A percentile compares a stretch with the other conserved stretches of the same genome.
Conservation (phyloP, 768 basidiomycete species). For the Botryobasidium botryosum region DNA sequence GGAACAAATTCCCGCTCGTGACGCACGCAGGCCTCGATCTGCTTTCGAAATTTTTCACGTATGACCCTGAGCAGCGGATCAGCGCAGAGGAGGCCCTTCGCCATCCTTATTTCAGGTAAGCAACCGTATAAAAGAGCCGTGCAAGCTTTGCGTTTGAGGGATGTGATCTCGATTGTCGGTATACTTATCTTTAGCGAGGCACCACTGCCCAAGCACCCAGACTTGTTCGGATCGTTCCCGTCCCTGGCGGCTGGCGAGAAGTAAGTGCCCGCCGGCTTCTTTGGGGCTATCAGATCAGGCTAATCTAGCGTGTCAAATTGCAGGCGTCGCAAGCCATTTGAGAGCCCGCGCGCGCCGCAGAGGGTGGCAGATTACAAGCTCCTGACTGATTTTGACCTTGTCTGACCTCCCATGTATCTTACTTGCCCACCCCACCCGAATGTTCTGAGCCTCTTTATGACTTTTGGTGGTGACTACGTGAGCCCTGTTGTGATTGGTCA, state of each 20-base stretch:
- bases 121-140: conserved; percentile 1
- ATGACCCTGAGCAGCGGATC: conserved; percentile 77
- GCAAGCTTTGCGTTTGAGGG: not conserved
- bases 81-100: conserved; percentile 77
- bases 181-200: conserved; percentile 45
- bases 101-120: conserved; percentile 85
- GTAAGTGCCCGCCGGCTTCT: conserved; percentile 22
- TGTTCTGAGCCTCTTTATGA: no score
- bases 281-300: not conserved
- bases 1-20: conserved; percentile 74
- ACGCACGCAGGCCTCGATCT: conserved; percentile 74
- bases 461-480: no score
- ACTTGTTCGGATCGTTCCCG: conserved; percentile 90
- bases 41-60: conserved; percentile 62
- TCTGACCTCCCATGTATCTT: no score
- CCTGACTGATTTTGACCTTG: conserved; percentile 43
- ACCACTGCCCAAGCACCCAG: conserved; percentile 89
- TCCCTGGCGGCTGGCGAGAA: conserved; percentile 93
- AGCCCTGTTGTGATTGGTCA: no score
- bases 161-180: conserved; percentile 2
- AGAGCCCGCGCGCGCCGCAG: conserved; percentile 32
- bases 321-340: conserved; percentile 61
- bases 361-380: conserved; percentile 41
- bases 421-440: no score
- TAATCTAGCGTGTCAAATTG: conserved; percentile 1